phyloP scores from a whole-genome alignment of 768 basidiomycete genomes.

The Trametes cinnabarina region DNA sequence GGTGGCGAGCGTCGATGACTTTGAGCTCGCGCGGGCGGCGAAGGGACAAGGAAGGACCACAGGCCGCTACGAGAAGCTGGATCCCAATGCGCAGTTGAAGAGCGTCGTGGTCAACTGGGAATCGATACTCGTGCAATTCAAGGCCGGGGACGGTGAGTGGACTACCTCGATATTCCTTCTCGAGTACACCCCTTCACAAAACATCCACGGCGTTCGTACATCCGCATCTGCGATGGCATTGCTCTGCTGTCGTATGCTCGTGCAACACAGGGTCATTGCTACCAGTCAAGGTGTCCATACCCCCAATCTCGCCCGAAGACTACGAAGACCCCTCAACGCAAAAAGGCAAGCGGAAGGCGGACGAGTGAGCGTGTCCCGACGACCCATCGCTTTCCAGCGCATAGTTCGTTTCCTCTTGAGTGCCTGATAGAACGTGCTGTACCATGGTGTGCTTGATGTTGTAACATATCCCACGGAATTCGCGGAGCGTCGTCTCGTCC shows the following conservation, averaged over 20 bases:
- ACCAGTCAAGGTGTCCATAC: slow-evolving; percentile 58
- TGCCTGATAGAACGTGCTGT: background rate
- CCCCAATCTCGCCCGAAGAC: slow-evolving; percentile 60
- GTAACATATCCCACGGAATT: background rate
- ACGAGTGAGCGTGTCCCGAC: slow-evolving; percentile 5
- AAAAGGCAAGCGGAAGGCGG: slow-evolving; percentile 68
- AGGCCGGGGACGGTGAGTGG: slow-evolving; percentile 57
- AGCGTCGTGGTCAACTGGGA: slow-evolving; percentile 64
- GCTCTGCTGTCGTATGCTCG: background rate
- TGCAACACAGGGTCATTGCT: slow-evolving; percentile 48
- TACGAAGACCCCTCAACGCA: slow-evolving; percentile 38
- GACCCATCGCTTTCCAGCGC: background rate
- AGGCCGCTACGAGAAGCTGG: slow-evolving; percentile 53
- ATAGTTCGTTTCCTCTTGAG: background rate
- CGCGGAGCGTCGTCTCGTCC: too few species aligned
- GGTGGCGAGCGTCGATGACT: slow-evolving; percentile 43
- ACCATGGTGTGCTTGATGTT: background rate
- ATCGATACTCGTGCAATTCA: slow-evolving; percentile 64
- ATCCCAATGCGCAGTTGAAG: slow-evolving; percentile 45
- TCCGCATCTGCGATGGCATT: background rate
- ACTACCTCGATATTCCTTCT: background rate
- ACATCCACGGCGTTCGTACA: background rate
- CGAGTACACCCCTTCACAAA: slow-evolving; percentile 5
- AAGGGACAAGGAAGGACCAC: slow-evolving; percentile 51
- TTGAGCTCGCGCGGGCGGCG: slow-evolving; percentile 59